Evolutionary conservation across 1,139 yeast species (phyloP).

Genomic region (Torulaspora globosa): DNA sequence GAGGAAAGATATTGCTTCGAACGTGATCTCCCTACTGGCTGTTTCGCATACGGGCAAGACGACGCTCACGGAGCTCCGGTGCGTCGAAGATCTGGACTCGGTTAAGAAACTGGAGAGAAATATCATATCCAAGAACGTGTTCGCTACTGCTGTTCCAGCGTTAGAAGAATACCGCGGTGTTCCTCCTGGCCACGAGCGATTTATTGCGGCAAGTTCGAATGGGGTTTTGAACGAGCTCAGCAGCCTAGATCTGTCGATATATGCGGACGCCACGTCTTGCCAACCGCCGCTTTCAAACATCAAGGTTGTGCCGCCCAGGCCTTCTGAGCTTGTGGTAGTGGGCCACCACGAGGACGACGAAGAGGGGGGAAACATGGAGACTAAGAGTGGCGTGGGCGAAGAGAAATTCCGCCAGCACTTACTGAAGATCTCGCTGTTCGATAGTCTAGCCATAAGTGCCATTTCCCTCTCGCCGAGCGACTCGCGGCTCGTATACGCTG

Average conservation of each 20-base stretch:
- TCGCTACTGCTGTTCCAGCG: conserved; percentile 20
- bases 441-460: conserved; percentile 23
- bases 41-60: conserved; percentile 26
- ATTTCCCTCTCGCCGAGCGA: conserved; percentile 23
- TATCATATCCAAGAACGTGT: conserved; percentile 22
- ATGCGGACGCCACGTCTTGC: conserved; percentile 13
- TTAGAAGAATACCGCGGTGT: conserved; percentile 12
- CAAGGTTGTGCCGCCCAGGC: conserved; percentile 19
- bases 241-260: conserved; percentile 20
- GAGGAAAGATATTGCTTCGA: conserved; percentile 10
- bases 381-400: conserved; percentile 1
- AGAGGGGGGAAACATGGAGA: background rate
- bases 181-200: conserved; percentile 13
- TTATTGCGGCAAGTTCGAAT: conserved; percentile 22
- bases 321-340: conserved; percentile 15
- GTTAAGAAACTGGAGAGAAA: conserved; percentile 20
- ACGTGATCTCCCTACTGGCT: conserved; percentile 10
- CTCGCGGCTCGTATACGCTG: conserved; percentile 23
- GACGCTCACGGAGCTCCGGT: conserved; percentile 25
- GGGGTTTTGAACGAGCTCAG: conserved; percentile 24
- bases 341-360: conserved; percentile 3
- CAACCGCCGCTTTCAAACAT: conserved; percentile 7
- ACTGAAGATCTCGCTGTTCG: conserved; percentile 18
- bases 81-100: conserved; percentile 5
- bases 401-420: conserved; percentile 17